Evolutionary conservation across 495 filamentous ascomycete species (phyloP), one percentile per base, ranked within the genome.

Genomic region (Penicillium goetzii): DNA sequence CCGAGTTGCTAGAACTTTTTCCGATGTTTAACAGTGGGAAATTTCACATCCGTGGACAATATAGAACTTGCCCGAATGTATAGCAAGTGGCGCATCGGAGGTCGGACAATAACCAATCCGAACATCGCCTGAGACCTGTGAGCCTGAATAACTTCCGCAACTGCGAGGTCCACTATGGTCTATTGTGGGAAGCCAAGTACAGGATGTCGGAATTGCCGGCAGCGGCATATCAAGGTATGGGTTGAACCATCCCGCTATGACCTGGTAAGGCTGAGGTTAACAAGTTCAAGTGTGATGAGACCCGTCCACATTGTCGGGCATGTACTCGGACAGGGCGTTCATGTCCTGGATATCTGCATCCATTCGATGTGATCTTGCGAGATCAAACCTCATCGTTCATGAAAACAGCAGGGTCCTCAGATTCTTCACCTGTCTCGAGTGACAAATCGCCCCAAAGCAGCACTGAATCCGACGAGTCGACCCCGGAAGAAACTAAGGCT

Each of bases 141-240:
- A 43, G 36, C 8, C 2, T 28, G 19, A 9, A 1, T 3, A 41
- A 17, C 25, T 3, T 32, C 30, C 30, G 30, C 33, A 28, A 4
- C 6, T 26, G n/a, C 15, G 11, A 9, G 8, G 28, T 21, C 50
- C 23, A 36, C 38, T 26, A 91, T 90, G 88, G 88, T 90, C n/a
- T 89, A 90, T 72, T 84, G 84, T 68, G 88, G 89, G 33, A 90
- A 89, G 66, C 88, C 87, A 65, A 89, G 87, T 64, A 86, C 86
- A 66, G 86, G 87, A 45, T 90, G 89, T 71, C 84, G 84, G 58
- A 87, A 82, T 60, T 91, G 89, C 72, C 83, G 88, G 61, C 81
- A 81, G 34, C 78, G 87, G 64, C 84, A 83, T 72, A 89, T 89
- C 65, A 89, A 89, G 81, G 73, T 76, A 30, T 19, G 19, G 15